Conservation (phyloP, 495 filamentous ascomycete genomes). For the Terfezia claveryi region DNA sequence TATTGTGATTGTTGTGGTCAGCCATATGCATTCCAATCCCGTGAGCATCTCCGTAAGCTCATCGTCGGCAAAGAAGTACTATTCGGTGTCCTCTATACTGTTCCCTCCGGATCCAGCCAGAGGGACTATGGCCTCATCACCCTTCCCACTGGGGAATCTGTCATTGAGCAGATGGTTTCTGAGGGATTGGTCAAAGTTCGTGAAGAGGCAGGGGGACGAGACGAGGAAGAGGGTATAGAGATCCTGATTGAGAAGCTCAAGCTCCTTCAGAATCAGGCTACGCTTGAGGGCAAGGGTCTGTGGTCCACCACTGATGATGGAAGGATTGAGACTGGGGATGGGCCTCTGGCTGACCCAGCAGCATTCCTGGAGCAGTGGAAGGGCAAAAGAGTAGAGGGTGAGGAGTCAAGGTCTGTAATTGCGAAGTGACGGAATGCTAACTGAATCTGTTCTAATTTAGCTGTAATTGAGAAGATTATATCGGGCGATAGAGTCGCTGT, state of each 20-base stretch:
- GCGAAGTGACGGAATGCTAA: neutral
- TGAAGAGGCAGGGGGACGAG: constrained; percentile 66
- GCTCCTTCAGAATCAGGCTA: constrained; percentile 58
- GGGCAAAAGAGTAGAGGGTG: constrained; percentile 48
- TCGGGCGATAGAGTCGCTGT: constrained; percentile 74
- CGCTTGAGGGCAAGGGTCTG: constrained; percentile 27
- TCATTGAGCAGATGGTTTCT: constrained; percentile 60
- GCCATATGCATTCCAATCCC: constrained; percentile 74
- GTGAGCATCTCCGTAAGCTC: constrained; percentile 67
- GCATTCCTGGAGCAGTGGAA: constrained; percentile 54
- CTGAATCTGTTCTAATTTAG: constrained; percentile 8
- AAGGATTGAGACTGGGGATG: constrained; percentile 53
- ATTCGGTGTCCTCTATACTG: constrained; percentile 61
- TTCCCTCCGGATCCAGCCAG: constrained; percentile 47
- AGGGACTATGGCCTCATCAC: constrained; percentile 69
- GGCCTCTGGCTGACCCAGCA: constrained; percentile 42
- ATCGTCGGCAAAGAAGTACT: constrained; percentile 70
- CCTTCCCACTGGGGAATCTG: constrained; percentile 45
- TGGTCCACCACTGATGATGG: constrained; percentile 30
- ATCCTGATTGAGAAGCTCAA: constrained; percentile 47
- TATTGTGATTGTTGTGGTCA: constrained; percentile 10
- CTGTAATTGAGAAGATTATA: constrained; percentile 68
- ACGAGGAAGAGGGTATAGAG: constrained; percentile 25
- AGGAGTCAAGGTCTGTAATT: constrained; percentile 2
- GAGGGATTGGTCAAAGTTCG: constrained; percentile 80